Conservation (phyloP, 257 asterid species). For the Coffea eugenioides region DNA sequence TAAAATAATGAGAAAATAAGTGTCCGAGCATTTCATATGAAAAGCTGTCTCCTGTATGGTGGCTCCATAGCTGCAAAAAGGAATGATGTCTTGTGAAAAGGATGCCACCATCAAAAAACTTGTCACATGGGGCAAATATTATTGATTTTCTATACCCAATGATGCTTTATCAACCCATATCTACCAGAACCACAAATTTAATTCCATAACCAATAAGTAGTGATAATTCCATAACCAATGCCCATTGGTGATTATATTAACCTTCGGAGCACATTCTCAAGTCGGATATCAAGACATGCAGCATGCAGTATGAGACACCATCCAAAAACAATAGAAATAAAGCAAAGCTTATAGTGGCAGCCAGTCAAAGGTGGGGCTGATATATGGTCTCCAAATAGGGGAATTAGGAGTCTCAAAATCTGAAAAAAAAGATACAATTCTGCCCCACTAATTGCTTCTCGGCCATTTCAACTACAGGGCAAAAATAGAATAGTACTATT, state of each 20-base stretch:
- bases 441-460: background rate
- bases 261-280: too few species aligned
- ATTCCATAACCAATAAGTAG: background rate
- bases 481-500: background rate
- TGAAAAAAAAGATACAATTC: background rate
- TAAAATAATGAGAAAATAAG: background rate
- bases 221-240: background rate
- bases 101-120: conserved; percentile 21
- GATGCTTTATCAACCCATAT: conserved; percentile 22
- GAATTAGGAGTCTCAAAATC: background rate
- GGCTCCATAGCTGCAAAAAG: conserved; percentile 32
- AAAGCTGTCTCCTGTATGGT: conserved; percentile 30
- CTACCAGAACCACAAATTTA: conserved; percentile 3
- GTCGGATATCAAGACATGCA: too few species aligned
- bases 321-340: background rate
- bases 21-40: conserved; percentile 7
- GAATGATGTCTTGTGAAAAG: conserved; percentile 25
- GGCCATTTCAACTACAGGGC: background rate
- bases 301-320: background rate
- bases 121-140: conserved; percentile 40
- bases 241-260: too few species aligned
- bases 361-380: background rate
- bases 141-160: conserved; percentile 14
- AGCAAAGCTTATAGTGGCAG: background rate
- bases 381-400: background rate